These are phyloP conservation scores for Colletotrichum graminicola DNA, from an alignment of 2,329 filamentous ascomycete genomes.

Conservation along the genomic window DNA sequence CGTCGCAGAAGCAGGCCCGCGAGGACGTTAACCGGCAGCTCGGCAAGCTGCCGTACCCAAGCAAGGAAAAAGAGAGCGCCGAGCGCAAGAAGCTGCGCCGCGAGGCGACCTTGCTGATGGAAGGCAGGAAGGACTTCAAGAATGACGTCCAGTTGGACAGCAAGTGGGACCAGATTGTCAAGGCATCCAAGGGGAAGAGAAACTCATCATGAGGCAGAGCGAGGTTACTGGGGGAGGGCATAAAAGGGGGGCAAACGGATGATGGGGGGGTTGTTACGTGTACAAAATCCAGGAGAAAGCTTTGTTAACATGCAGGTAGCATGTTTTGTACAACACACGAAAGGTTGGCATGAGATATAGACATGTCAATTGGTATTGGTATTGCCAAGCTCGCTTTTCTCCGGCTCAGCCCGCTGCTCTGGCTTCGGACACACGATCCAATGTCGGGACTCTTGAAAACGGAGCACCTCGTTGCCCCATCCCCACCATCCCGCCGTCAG, in stretches of 20 bases:
- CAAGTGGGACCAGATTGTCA: slow-evolving; percentile 48
- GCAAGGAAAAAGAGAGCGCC: slow-evolving; percentile 56
- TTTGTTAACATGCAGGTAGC: slow-evolving; percentile 32
- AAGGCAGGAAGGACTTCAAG: slow-evolving; percentile 66
- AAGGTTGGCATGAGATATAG: slow-evolving; percentile 43
- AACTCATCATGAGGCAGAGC: slow-evolving; percentile 39
- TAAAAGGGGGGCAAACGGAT: neutral
- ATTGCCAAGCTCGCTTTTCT: slow-evolving; percentile 12
- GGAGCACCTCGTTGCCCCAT: slow-evolving; percentile 81
- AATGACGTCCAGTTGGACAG: slow-evolving; percentile 45
- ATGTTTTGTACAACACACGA: slow-evolving; percentile 43
- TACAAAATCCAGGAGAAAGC: slow-evolving; percentile 29
- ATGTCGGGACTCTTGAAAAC: slow-evolving; percentile 72
- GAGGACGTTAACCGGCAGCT: slow-evolving; percentile 50
- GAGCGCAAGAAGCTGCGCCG: slow-evolving; percentile 55
- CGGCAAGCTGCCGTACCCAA: slow-evolving; percentile 51
- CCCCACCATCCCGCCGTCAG: slow-evolving; percentile 82
- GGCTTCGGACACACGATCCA: slow-evolving; percentile 53
- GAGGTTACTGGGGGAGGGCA: neutral
- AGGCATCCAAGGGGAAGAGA: slow-evolving; percentile 44
- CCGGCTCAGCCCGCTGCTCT: neutral
- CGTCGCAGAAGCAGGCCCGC: slow-evolving; percentile 56
- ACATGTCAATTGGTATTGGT: slow-evolving; percentile 38
- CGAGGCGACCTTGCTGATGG: slow-evolving; percentile 72
- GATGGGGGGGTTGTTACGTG: slow-evolving; percentile 2